Conservation (phyloP, 2,329 filamentous ascomycete species). For the Sporothrix schenckii region DNA sequence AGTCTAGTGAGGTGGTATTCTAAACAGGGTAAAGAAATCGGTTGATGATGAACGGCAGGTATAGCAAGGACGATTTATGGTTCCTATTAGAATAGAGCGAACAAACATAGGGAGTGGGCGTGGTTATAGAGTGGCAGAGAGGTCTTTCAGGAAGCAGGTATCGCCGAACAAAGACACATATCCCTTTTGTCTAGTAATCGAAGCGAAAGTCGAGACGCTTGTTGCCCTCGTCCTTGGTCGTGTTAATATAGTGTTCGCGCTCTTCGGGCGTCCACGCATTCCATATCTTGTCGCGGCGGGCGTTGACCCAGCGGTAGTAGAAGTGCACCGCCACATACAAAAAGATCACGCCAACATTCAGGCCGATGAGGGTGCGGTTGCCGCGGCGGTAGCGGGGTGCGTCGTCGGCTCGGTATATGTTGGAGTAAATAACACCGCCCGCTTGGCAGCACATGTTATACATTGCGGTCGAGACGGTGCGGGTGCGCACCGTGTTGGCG, state of each 20-base stretch:
- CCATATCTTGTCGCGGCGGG: constrained; percentile 40
- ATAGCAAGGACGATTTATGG: too few species aligned
- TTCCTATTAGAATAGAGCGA: too few species aligned
- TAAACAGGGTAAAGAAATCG: too few species aligned
- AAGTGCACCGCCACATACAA: constrained; percentile 41
- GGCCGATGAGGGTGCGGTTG: constrained; percentile 57
- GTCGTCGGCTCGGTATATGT: constrained; percentile 48
- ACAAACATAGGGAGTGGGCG: too few species aligned
- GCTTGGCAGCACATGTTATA: constrained; percentile 61
- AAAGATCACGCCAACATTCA: constrained; percentile 44
- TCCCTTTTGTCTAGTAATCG: constrained; percentile 36
- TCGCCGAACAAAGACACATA: background rate
- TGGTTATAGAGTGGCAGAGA: background rate
- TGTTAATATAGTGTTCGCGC: constrained; percentile 40
- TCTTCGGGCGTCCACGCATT: constrained; percentile 40
- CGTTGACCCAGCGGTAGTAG: constrained; percentile 45
- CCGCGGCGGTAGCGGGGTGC: constrained; percentile 56
- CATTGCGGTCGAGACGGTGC: constrained; percentile 64
- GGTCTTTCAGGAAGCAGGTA: background rate
- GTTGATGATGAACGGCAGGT: too few species aligned
- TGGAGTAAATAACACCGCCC: constrained; percentile 47
- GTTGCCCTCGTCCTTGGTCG: constrained; percentile 41
- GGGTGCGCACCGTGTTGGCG: constrained; percentile 62
- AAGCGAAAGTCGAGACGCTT: constrained; percentile 43
- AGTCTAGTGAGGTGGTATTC: too few species aligned